These are phyloP conservation scores for Lentinula boryana DNA, from an alignment of 768 basidiomycete genomes.

Conservation along the genomic window DNA sequence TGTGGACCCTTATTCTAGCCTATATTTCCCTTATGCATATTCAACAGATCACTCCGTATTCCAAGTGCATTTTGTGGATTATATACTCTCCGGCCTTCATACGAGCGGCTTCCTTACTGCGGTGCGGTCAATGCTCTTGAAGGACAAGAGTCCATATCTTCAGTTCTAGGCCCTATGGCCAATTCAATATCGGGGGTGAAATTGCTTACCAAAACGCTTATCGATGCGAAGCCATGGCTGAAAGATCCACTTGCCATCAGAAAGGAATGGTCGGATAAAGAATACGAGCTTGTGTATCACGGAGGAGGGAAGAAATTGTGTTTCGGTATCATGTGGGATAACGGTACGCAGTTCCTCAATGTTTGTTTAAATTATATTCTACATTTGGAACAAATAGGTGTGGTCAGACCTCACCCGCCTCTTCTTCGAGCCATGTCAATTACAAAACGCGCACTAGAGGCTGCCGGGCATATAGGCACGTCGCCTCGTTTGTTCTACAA, in stretches of 20 bases:
- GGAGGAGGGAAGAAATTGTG: slow-evolving; percentile 44
- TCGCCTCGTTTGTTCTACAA: neutral
- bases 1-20: neutral
- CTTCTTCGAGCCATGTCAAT: slow-evolving; percentile 51
- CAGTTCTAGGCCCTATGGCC: slow-evolving; percentile 72
- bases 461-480: slow-evolving; percentile 61
- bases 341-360: slow-evolving; percentile 28
- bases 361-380: neutral
- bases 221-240: slow-evolving; percentile 57
- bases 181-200: slow-evolving; percentile 55
- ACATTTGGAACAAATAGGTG: neutral
- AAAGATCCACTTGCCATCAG: slow-evolving; percentile 53
- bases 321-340: slow-evolving; percentile 63
- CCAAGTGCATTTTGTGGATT: slow-evolving; percentile 63
- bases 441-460: slow-evolving; percentile 48
- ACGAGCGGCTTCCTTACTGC: slow-evolving; percentile 63
- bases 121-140: slow-evolving; percentile 60
- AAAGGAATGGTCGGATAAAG: slow-evolving; percentile 56
- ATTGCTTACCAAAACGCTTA: slow-evolving; percentile 58
- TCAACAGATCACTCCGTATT: slow-evolving; percentile 61
- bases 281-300: slow-evolving; percentile 53
- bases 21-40: neutral
- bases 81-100: slow-evolving; percentile 72
- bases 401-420: slow-evolving; percentile 55
- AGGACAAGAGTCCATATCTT: slow-evolving; percentile 66